Evolutionary conservation across 73 alveolate species (phyloP).

Genomic region (Tetrahymena thermophila): DNA sequence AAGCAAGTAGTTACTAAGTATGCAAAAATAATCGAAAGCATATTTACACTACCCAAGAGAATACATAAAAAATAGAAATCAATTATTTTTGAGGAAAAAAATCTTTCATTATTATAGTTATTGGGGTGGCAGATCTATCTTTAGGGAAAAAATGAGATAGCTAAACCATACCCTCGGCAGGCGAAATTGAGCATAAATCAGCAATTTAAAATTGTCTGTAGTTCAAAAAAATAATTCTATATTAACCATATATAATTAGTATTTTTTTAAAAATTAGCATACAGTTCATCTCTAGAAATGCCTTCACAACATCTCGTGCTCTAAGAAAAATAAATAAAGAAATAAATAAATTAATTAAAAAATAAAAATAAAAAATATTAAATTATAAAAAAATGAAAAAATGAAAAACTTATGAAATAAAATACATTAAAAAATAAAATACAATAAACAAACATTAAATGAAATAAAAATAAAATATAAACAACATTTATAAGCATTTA

Average conservation of each 20-base stretch:
- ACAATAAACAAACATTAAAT: too few species aligned
- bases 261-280: neutral
- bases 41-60: neutral
- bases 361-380: neutral
- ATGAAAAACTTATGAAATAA: neutral
- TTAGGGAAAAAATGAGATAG: neutral
- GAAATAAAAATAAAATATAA: too few species aligned
- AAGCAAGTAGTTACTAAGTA: neutral
- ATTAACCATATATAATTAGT: neutral
- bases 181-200: neutral
- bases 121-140: conserved; percentile 1
- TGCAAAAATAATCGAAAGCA: neutral
- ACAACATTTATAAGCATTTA: too few species aligned
- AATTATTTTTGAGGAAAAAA: neutral
- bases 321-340: neutral
- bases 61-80: neutral
- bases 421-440: neutral
- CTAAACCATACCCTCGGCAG: neutral
- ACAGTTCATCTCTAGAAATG: neutral
- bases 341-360: neutral
- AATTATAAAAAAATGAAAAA: neutral
- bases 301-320: conserved; percentile 3
- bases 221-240: neutral
- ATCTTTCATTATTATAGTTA: neutral
- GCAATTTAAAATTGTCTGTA: neutral